Conservation (phyloP, 2,329 filamentous ascomycete genomes). For the Aureobasidium sp. region DNA sequence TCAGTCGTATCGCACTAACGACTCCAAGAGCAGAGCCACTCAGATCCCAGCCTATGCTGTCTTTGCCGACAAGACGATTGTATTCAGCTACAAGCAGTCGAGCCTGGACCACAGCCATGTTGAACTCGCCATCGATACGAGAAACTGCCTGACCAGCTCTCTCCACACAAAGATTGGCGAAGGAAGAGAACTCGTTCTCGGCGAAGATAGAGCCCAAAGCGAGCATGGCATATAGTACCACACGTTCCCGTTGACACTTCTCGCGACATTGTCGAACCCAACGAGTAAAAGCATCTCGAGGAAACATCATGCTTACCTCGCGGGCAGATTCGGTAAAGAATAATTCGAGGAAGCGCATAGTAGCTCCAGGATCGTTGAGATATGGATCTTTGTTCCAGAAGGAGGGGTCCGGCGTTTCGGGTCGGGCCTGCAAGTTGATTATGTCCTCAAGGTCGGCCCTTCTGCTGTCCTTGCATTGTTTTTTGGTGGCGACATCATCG, state of each 20-base stretch:
- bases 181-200: conserved; percentile 30
- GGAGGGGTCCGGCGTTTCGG: conserved; percentile 36
- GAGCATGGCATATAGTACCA: conserved; percentile 68
- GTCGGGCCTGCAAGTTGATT: conserved; percentile 28
- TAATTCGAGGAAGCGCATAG: conserved; percentile 58
- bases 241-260: conserved; percentile 51
- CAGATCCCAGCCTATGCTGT: conserved; percentile 69
- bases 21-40: conserved; percentile 68
- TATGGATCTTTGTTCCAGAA: conserved; percentile 61
- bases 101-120: conserved; percentile 72
- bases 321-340: conserved; percentile 66
- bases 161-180: conserved; percentile 54
- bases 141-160: conserved; percentile 67
- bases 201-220: conserved; percentile 65
- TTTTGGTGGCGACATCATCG: background rate
- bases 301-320: conserved; percentile 63
- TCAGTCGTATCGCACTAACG: conserved; percentile 66
- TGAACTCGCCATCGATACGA: conserved; percentile 56
- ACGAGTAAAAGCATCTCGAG: conserved; percentile 55
- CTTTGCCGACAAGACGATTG: conserved; percentile 66
- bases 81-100: conserved; percentile 73
- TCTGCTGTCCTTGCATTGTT: conserved; percentile 22
- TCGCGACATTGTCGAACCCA: conserved; percentile 59
- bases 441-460: conserved; percentile 14
- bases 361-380: conserved; percentile 53